Evolutionary conservation across 257 asterid species (phyloP).

Genomic region (Anisodus acutangulus): DNA sequence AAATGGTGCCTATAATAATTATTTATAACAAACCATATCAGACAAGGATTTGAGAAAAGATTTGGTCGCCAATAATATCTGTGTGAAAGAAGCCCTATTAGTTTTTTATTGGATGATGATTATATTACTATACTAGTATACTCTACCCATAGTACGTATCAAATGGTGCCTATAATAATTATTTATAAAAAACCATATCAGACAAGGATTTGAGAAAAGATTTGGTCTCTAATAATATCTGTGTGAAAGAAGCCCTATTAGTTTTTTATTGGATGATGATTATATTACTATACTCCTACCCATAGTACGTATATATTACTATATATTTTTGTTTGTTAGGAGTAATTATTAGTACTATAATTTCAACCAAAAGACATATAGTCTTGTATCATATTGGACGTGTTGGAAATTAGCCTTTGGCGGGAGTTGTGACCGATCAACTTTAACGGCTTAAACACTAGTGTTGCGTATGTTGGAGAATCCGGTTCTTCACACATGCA

Average conservation of each 20-base stretch:
- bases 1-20: background rate
- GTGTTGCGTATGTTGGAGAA: too few species aligned
- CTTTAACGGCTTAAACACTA: too few species aligned
- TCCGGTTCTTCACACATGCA: too few species aligned
- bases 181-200: background rate
- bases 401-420: too few species aligned
- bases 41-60: background rate
- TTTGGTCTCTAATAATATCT: background rate
- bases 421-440: too few species aligned
- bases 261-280: background rate
- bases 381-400: background rate
- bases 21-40: background rate
- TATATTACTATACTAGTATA: background rate
- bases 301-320: background rate
- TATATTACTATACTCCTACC: background rate
- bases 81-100: background rate
- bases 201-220: background rate
- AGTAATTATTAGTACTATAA: background rate
- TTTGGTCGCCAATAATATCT: background rate
- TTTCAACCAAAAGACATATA: background rate
- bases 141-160: background rate
- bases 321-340: background rate
- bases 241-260: background rate
- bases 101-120: background rate
- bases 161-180: background rate